phyloP scores from a whole-genome alignment of 257 asterid species.

The Solanum ossicruentum region DNA sequence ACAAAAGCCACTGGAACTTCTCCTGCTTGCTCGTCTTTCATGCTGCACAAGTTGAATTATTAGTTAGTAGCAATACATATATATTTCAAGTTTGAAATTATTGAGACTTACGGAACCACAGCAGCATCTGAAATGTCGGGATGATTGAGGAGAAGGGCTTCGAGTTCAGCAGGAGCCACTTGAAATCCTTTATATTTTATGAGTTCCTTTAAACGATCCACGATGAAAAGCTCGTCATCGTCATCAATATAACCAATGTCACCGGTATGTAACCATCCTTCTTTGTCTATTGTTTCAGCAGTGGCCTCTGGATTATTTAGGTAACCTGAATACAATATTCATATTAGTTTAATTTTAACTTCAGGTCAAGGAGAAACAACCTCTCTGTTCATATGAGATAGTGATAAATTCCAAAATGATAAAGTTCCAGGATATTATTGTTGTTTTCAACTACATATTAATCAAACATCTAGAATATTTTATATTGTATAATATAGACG shows the following conservation, averaged over 20 bases:
- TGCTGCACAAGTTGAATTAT: conserved; percentile 17
- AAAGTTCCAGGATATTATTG: too few species aligned
- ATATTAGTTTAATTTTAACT: too few species aligned
- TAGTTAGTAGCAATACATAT: too few species aligned
- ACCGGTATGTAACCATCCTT: conserved; percentile 94
- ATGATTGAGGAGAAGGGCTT: conserved; percentile 64
- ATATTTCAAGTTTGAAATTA: neutral
- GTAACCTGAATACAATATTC: conserved; percentile 34
- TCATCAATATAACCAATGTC: conserved; percentile 72
- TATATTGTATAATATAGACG: neutral
- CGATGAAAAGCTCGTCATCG: conserved; percentile 81
- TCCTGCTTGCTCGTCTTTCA: conserved; percentile 80
- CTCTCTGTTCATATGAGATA: too few species aligned
- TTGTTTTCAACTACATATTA: neutral
- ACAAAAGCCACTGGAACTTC: conserved; percentile 93
- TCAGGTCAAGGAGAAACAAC: too few species aligned
- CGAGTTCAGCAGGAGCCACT: conserved; percentile 93
- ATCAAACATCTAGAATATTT: neutral
- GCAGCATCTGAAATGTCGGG: conserved; percentile 72
- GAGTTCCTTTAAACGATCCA: conserved; percentile 74
- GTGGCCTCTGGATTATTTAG: conserved; percentile 60
- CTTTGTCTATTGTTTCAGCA: conserved; percentile 51
- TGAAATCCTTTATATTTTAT: conserved; percentile 87
- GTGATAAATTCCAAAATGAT: too few species aligned
- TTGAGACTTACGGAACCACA: conserved; percentile 50